Conservation (phyloP, 768 basidiomycete species). For the Mycena amicta region DNA sequence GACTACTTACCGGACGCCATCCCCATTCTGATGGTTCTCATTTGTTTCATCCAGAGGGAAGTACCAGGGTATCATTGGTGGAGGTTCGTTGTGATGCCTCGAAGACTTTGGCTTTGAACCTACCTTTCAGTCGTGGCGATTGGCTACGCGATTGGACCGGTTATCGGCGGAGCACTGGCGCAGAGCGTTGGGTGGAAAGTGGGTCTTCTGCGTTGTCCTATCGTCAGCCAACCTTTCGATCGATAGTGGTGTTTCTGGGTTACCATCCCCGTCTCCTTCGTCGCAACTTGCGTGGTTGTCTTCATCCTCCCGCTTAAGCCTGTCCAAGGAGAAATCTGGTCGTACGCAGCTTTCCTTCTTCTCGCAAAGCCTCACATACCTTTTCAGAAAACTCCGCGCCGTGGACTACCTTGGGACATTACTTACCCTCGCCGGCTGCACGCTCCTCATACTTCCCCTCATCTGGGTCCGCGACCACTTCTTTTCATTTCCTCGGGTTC, state of each 20-base stretch:
- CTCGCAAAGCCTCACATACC: too few relatives aligned
- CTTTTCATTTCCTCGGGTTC: neutral
- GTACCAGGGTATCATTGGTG: conserved; percentile 76
- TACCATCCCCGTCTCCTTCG: conserved; percentile 59
- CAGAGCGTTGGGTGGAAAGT: conserved; percentile 67
- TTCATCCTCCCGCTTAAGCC: conserved; percentile 71
- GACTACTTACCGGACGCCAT: neutral
- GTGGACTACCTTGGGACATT: conserved; percentile 65
- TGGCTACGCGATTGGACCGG: conserved; percentile 67
- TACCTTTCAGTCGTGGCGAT: conserved; percentile 42
- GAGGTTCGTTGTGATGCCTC: conserved; percentile 27
- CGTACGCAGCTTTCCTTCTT: conserved; percentile 30
- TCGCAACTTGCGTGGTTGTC: conserved; percentile 56
- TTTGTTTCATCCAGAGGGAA: conserved; percentile 52
- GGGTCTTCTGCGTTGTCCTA: conserved; percentile 21
- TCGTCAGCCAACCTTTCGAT: neutral
- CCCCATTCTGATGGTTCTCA: neutral
- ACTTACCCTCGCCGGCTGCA: conserved; percentile 61
- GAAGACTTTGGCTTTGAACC: conserved; percentile 21
- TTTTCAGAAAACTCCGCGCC: conserved; percentile 62
- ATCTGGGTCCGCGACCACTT: conserved; percentile 57
- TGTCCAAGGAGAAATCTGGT: conserved; percentile 60
- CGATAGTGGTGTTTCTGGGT: conserved; percentile 84
- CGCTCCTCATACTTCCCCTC: conserved; percentile 66
- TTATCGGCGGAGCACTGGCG: conserved; percentile 66